A percentile compares a stretch with the other conserved stretches of the same genome.
phyloP scores from a whole-genome alignment of 176 grass and related monocot species.

The Oryza nivara region DNA sequence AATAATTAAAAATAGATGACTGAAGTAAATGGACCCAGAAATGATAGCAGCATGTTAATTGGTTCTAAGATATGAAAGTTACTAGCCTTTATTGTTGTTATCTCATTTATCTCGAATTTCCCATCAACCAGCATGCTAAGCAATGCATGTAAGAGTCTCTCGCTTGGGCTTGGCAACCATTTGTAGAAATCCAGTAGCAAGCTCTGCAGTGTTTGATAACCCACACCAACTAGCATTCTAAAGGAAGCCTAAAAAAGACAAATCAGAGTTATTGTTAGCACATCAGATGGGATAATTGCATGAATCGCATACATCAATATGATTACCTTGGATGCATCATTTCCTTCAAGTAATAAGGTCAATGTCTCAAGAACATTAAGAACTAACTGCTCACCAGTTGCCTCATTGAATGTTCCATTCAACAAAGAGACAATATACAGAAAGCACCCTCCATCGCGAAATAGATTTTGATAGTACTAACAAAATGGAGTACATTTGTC shows the following conservation, averaged over 20 bases:
- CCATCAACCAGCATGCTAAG: slow-evolving; percentile 83
- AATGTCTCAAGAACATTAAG: slow-evolving; percentile 76
- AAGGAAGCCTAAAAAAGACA: slow-evolving; percentile 62
- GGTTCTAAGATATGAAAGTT: slow-evolving; percentile 23
- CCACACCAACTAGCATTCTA: slow-evolving; percentile 69
- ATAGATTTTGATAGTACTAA: slow-evolving; percentile 79
- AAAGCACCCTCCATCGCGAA: slow-evolving; percentile 74
- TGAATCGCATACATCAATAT: slow-evolving; percentile 23
- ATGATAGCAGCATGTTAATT: slow-evolving; percentile 10
- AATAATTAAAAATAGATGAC: slow-evolving; percentile 5
- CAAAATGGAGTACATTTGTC: slow-evolving; percentile 46
- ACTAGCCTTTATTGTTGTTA: slow-evolving; percentile 67
- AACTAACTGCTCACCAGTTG: slow-evolving; percentile 64
- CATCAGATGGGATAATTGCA: slow-evolving; percentile 8
- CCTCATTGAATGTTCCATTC: slow-evolving; percentile 66
- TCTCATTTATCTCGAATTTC: slow-evolving; percentile 66
- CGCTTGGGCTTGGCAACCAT: slow-evolving; percentile 68
- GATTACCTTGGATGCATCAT: slow-evolving; percentile 69
- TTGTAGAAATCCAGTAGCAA: slow-evolving; percentile 81
- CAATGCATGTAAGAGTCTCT: slow-evolving; percentile 61
- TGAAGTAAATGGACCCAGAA: slow-evolving; percentile 28
- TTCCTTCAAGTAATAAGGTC: slow-evolving; percentile 68
- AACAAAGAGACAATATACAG: slow-evolving; percentile 77
- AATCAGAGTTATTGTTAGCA: slow-evolving; percentile 20
- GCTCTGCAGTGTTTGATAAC: slow-evolving; percentile 80